Base-by-base conservation (phyloP, 768 basidiomycete species). In the Collybia sordida region DNA sequence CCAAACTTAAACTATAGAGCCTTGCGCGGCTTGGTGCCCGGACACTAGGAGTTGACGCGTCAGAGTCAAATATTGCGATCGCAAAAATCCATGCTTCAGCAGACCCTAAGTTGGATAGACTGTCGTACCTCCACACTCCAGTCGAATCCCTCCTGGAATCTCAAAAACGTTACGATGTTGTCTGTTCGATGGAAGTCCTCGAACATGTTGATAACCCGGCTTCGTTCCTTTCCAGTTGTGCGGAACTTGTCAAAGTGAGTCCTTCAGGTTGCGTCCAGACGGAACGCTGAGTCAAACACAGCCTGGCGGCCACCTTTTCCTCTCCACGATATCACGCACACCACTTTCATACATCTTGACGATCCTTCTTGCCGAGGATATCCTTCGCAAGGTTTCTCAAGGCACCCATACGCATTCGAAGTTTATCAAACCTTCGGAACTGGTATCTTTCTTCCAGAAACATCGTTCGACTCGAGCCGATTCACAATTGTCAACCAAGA, bases 141-240 rank as follows among this genome's bases (percentile, higher is more conserved):
- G 92, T 88, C 0, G 94, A 98, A 62, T 75, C 75, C 0, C 77
- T 99, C 3, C 68, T 90, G 23, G 62, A 76, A 9, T 82, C 84
- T 4, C 64, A 79, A 12, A 77, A 76, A 57, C 81, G 81, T 45
- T 98, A 87, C 63, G 96, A 98, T 64, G 80, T 94, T 17, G 94
- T 99, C 12, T 97, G 93, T 64, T 90, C 94, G 8, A 92, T 98
- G 92, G 97, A 99, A 67, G 96, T 99, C 6, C 64, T 99, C 24
- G 97, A 99, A 70, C 97, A 99, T 62, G 97, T 99, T 44, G 90
- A 97, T 63, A 87, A 96, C 60, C 95, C 97, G 1, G 75, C 82
- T 5, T 76, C 78, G 6, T 99, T 99, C 66, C 77, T 99, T 42
- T 73, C 80, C 23, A 83, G 86, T 34, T 88, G 93, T 56, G 89